Percentiles rank a stretch among this genome's conserved stretches.
phyloP scores from a whole-genome alignment of 116 monocot species.

The Zostera marina region DNA sequence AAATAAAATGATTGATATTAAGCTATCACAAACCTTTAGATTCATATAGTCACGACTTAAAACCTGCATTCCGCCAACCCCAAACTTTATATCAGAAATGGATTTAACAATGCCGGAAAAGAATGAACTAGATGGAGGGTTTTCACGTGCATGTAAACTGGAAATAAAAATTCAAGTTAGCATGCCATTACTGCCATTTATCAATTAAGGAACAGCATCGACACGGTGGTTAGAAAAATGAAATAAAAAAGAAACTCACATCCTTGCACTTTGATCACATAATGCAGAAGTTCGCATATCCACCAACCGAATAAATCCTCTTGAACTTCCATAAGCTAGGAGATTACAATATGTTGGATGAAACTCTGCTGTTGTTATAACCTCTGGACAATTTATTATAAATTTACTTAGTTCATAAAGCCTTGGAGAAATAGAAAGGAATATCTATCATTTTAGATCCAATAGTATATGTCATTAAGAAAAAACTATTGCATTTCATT shows the following conservation, averaged over 20 bases:
- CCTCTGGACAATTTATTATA: slow-evolving; percentile 24
- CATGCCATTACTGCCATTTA: background rate
- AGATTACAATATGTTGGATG: slow-evolving; percentile 52
- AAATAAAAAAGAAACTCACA: slow-evolving; percentile 21
- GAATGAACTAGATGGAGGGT: slow-evolving; percentile 27
- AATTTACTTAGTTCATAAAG: background rate
- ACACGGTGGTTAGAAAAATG: background rate
- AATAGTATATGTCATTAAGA: background rate
- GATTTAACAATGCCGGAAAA: slow-evolving; percentile 43
- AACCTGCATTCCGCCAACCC: slow-evolving; percentile 39
- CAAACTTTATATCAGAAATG: slow-evolving; percentile 56
- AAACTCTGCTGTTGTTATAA: slow-evolving; percentile 60
- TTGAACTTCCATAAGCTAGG: slow-evolving; percentile 60
- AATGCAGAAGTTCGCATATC: slow-evolving; percentile 60
- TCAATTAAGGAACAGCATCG: no score
- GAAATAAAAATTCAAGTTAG: slow-evolving; percentile 6
- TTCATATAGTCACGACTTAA: slow-evolving; percentile 67
- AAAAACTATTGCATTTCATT: slow-evolving; percentile 3
- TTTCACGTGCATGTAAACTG: slow-evolving; percentile 37
- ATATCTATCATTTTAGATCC: no score
- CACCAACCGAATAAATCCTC: slow-evolving; percentile 53
- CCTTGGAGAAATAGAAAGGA: slow-evolving; percentile 4
- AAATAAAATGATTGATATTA: background rate
- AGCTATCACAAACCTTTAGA: slow-evolving; percentile 27
- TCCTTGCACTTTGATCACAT: slow-evolving; percentile 48